Conservation (phyloP, 768 basidiomycete genomes). For the Coprinellus aureogranulatus region DNA sequence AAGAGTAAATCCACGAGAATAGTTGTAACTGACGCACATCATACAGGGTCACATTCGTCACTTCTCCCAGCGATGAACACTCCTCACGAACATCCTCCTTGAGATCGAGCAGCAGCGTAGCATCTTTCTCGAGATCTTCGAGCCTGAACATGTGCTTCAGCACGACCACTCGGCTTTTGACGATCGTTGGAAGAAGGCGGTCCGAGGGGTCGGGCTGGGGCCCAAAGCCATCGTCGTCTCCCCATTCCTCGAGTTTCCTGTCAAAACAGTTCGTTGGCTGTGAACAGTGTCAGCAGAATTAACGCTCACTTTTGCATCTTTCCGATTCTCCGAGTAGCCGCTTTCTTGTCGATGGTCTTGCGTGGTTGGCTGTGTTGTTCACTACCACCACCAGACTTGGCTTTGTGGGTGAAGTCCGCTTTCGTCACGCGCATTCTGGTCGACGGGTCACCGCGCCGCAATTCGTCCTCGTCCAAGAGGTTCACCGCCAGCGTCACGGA, state of each 20-base stretch:
- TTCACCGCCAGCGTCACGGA: constrained; percentile 83
- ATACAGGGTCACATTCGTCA: constrained; percentile 92
- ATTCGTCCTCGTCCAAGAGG: constrained; percentile 88
- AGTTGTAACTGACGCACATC: constrained; percentile 60
- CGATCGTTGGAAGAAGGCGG: constrained; percentile 40
- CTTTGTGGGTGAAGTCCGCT: constrained; percentile 79
- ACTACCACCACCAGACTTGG: constrained; percentile 12
- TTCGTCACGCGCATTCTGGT: constrained; percentile 72
- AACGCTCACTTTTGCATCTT: constrained; percentile 79
- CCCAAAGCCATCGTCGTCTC: constrained; percentile 90
- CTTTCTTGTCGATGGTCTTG: constrained; percentile 76
- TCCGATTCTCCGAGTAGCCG: constrained; percentile 67
- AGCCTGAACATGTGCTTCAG: constrained; percentile 94
- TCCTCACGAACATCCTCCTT: constrained; percentile 97
- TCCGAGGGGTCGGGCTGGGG: constrained; percentile 62
- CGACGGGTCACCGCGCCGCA: constrained; percentile 75
- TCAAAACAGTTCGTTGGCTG: background rate
- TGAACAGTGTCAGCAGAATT: background rate
- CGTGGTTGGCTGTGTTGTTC: constrained; percentile 35
- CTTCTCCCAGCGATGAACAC: constrained; percentile 84
- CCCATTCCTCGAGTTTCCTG: constrained; percentile 93
- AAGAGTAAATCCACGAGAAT: constrained; percentile 2
- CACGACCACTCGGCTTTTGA: constrained; percentile 80
- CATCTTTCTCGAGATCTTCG: constrained; percentile 80
- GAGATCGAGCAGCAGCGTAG: constrained; percentile 81